phyloP scores from a whole-genome alignment of 495 filamentous ascomycete genomes.

The Tuber indicum region DNA sequence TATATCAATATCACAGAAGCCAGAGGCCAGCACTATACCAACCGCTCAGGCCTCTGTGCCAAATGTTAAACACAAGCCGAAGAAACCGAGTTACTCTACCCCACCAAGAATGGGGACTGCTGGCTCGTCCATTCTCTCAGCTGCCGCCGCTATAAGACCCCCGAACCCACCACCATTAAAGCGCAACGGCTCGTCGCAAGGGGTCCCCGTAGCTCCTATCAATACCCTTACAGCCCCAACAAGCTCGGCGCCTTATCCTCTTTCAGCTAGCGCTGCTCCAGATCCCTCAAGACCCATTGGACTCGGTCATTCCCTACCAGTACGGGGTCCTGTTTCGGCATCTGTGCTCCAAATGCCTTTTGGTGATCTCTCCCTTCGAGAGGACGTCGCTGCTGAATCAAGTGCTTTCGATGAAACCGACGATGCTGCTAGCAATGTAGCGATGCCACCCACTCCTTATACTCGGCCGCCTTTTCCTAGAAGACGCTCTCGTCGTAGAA shows the following conservation, averaged over 20 bases:
- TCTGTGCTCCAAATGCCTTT: slow-evolving; percentile 19
- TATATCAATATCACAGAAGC: slow-evolving; percentile 37
- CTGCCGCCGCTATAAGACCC: slow-evolving; percentile 3
- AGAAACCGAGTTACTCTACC: slow-evolving; percentile 23
- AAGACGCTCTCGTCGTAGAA: slow-evolving; percentile 36
- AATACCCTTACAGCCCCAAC: slow-evolving; percentile 17
- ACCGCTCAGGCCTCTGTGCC: slow-evolving; percentile 16
- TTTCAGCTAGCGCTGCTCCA: slow-evolving; percentile 13
- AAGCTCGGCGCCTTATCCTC: background rate
- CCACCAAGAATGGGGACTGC: slow-evolving; percentile 21
- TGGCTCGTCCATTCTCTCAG: background rate
- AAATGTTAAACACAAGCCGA: slow-evolving; percentile 11
- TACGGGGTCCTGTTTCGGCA: slow-evolving; percentile 12
- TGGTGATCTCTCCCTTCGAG: slow-evolving; percentile 19
- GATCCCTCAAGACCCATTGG: slow-evolving; percentile 16
- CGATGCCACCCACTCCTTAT: slow-evolving; percentile 20
- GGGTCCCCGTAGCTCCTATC: slow-evolving; percentile 7
- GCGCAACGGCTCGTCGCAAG: slow-evolving; percentile 22
- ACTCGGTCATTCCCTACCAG: slow-evolving; percentile 10
- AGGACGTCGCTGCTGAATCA: slow-evolving; percentile 31
- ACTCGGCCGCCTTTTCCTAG: slow-evolving; percentile 20
- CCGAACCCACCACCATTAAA: slow-evolving; percentile 16
- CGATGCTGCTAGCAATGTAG: slow-evolving; percentile 29
- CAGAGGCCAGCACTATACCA: background rate
- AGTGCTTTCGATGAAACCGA: slow-evolving; percentile 41